phyloP scores from a whole-genome alignment of 2,329 filamentous ascomycete species.

The Thelonectria rubi region DNA sequence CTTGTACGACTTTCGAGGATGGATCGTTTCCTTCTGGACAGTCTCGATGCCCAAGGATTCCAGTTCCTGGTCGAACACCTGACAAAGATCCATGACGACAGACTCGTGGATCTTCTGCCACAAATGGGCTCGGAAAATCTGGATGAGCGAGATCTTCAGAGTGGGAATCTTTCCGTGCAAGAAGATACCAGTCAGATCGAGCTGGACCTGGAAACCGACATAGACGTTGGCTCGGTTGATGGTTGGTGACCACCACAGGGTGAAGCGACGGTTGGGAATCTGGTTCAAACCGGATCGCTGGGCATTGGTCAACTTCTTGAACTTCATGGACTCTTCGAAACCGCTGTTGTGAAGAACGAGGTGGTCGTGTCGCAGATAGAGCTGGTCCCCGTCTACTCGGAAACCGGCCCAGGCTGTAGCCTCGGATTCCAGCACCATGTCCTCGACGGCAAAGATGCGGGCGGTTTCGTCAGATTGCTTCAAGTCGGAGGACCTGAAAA shows the following conservation, averaged over 20 bases:
- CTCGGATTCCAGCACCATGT: conserved; percentile 54
- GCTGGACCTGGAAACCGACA: conserved; percentile 98
- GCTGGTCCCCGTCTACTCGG: conserved; percentile 59
- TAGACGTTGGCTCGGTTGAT: conserved; percentile 98
- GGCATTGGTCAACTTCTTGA: conserved; percentile 98
- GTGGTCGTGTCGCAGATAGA: conserved; percentile 60
- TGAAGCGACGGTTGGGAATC: conserved; percentile 98
- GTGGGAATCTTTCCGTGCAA: conserved; percentile 99
- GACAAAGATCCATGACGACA: conserved; percentile 98
- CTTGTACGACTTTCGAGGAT: conserved; percentile 99
- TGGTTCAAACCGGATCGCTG: conserved; percentile 97
- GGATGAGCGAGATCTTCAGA: conserved; percentile 95
- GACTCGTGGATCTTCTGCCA: conserved; percentile 99
- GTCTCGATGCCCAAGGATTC: conserved; percentile 96
- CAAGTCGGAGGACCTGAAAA: conserved; percentile 49
- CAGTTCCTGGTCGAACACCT: conserved; percentile 97
- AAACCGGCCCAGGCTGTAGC: conserved; percentile 60
- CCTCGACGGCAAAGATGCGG: conserved; percentile 51
- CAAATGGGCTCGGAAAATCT: conserved; percentile 99
- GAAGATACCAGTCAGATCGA: conserved; percentile 98
- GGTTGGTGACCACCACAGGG: conserved; percentile 94
- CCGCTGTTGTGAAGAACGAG: conserved; percentile 59
- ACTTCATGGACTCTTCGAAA: conserved; percentile 82
- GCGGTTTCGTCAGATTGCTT: conserved; percentile 38
- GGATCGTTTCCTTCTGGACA: conserved; percentile 98